Evolutionary conservation across 1,139 yeast species (phyloP).

Genomic region (Geotrichum cucujoidarum): DNA sequence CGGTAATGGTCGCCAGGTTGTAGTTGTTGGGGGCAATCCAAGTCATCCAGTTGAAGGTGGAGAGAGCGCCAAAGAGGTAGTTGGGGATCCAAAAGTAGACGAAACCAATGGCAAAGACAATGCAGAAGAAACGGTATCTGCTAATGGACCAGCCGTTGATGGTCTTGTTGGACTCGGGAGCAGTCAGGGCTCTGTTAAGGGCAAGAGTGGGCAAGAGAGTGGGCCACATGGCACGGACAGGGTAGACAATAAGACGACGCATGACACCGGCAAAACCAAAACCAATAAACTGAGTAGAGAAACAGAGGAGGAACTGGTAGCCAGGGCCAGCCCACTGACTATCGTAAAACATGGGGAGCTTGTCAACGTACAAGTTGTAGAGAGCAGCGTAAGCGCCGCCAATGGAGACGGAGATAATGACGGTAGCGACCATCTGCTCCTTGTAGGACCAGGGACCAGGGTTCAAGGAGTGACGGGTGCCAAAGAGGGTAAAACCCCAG

Average conservation of each 20-base stretch:
- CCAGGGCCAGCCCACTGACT: conserved; percentile 42
- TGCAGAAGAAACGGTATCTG: conserved; percentile 44
- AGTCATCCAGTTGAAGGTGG: conserved; percentile 55
- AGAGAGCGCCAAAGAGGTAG: conserved; percentile 46
- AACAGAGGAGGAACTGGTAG: conserved; percentile 42
- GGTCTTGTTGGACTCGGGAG: conserved; percentile 18
- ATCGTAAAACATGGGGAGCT: conserved; percentile 36
- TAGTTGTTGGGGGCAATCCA: conserved; percentile 57
- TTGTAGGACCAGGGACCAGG: conserved; percentile 64
- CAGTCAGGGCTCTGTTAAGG: conserved; percentile 19
- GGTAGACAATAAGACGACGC: conserved; percentile 49
- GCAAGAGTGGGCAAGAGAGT: conserved; percentile 40
- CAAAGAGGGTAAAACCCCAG: conserved; percentile 42
- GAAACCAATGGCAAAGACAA: conserved; percentile 41
- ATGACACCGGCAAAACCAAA: conserved; percentile 52
- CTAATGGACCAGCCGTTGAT: conserved; percentile 48
- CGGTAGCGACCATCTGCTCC: conserved; percentile 60
- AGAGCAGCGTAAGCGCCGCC: conserved; percentile 36
- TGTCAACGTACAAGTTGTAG: conserved; percentile 41
- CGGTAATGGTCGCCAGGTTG: conserved; percentile 51
- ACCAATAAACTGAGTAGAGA: conserved; percentile 49
- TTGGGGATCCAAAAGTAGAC: conserved; percentile 55
- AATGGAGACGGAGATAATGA: conserved; percentile 24
- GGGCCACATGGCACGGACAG: conserved; percentile 50
- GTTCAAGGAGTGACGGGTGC: conserved; percentile 42